Evolutionary conservation across 2,329 filamentous ascomycete genomes (phyloP).

Genomic region (Pseudogymnoascus sp.): DNA sequence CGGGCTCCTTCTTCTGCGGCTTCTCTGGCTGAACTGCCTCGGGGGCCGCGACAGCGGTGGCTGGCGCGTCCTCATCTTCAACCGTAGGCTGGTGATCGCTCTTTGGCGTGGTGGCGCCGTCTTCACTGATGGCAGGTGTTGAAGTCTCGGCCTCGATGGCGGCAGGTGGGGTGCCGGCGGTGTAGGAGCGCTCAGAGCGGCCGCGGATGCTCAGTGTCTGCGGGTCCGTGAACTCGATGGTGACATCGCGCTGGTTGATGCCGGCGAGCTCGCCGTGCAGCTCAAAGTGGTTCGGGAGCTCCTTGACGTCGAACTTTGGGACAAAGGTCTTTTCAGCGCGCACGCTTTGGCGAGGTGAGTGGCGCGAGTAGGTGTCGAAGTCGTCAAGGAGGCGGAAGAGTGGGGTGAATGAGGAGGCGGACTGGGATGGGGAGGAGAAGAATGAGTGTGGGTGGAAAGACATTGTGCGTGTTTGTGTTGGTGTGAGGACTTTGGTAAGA

Average conservation of each 20-base stretch:
- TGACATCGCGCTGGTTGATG: slow-evolving; percentile 61
- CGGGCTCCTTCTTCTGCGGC: slow-evolving; percentile 29
- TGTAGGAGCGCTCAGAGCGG: slow-evolving; percentile 54
- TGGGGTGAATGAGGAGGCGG: slow-evolving; percentile 37
- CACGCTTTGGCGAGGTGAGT: slow-evolving; percentile 13
- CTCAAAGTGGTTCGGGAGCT: slow-evolving; percentile 61
- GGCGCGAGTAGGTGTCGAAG: slow-evolving; percentile 48
- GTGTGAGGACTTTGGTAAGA: not conserved
- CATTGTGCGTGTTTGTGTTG: slow-evolving; percentile 35
- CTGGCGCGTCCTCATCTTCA: slow-evolving; percentile 29
- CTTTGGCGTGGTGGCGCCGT: slow-evolving; percentile 22
- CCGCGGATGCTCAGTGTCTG: slow-evolving; percentile 67
- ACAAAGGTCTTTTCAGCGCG: slow-evolving; percentile 45
- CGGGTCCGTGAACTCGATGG: slow-evolving; percentile 69
- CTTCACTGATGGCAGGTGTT: slow-evolving; percentile 19
- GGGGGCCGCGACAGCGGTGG: slow-evolving; percentile 11
- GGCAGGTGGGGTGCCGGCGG: slow-evolving; percentile 41
- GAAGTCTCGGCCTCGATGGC: slow-evolving; percentile 20
- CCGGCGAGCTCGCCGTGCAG: slow-evolving; percentile 75
- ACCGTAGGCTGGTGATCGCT: slow-evolving; percentile 33
- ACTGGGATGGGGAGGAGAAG: not conserved
- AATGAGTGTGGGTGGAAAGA: not conserved
- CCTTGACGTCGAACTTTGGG: slow-evolving; percentile 70
- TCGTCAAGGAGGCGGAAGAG: slow-evolving; percentile 58
- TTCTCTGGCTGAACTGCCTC: slow-evolving; percentile 24